These are phyloP conservation scores for Telopea speciosissima DNA, from an alignment of 177 flowering plant species.

Conservation along the genomic window DNA sequence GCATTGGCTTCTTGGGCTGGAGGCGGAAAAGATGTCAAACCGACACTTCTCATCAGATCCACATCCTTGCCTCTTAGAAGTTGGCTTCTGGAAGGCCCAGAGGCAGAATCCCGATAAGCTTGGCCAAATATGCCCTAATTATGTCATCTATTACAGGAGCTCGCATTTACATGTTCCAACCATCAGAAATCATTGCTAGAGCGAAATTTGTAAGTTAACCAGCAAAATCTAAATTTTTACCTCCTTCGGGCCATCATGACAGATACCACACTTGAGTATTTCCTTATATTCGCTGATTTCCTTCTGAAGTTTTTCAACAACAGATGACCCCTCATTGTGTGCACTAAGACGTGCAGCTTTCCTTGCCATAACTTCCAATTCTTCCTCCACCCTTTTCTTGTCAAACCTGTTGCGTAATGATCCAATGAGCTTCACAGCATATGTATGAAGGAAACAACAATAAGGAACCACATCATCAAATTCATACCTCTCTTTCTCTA, in stretches of 20 bases:
- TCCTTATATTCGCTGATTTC: constrained; percentile 79
- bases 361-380: constrained; percentile 54
- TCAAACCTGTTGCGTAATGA: constrained; percentile 43
- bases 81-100: no score
- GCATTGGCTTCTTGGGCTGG: no score
- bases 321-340: constrained; percentile 55
- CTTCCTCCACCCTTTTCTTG: constrained; percentile 78
- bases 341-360: constrained; percentile 52
- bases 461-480: not conserved
- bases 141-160: no score
- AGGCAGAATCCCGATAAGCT: no score
- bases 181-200: no score
- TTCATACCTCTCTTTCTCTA: constrained; percentile 71
- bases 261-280: constrained; percentile 79
- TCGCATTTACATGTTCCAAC: no score
- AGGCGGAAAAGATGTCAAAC: no score
- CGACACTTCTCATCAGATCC: no score
- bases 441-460: not conserved
- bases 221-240: constrained; percentile 27
- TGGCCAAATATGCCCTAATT: no score
- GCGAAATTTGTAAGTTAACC: no score
- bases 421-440: not conserved
- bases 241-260: constrained; percentile 91
- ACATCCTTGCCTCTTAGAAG: no score
- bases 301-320: constrained; percentile 63